These are phyloP conservation scores for Hypoxylon cercidicola DNA, from an alignment of 495 filamentous ascomycete species.

Conservation along the genomic window DNA sequence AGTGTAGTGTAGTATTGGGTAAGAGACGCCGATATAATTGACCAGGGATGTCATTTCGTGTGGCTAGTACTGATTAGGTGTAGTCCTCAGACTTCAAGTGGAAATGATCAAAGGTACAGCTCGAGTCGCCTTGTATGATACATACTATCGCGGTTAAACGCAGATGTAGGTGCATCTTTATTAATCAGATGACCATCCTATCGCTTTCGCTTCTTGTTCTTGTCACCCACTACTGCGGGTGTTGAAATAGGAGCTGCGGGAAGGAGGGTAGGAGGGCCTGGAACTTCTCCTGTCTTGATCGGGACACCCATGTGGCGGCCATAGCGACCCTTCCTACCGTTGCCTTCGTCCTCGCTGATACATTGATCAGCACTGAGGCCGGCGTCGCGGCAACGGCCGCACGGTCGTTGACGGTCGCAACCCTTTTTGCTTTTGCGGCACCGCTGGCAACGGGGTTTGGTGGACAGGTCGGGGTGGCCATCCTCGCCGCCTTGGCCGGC, in stretches of 20 bases:
- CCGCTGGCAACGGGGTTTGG: constrained; percentile 95
- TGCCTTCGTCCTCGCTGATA: constrained; percentile 95
- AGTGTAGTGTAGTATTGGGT: neutral
- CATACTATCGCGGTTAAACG: constrained; percentile 16
- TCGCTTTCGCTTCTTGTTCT: constrained; percentile 63
- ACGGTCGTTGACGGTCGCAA: constrained; percentile 94
- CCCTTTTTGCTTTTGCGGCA: constrained; percentile 99
- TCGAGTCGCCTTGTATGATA: constrained; percentile 16
- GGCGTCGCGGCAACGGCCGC: constrained; percentile 93
- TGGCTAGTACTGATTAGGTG: constrained; percentile 14
- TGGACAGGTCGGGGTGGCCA: constrained; percentile 90
- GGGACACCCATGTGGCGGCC: constrained; percentile 97
- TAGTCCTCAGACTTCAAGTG: constrained; percentile 9
- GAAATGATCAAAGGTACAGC: constrained; percentile 10
- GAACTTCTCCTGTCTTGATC: constrained; percentile 70
- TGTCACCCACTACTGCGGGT: constrained; percentile 47
- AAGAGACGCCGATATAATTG: constrained; percentile 10
- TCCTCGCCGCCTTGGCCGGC: constrained; percentile 72
- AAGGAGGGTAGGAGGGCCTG: constrained; percentile 45
- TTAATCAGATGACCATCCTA: constrained; percentile 39
- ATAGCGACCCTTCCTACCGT: constrained; percentile 95
- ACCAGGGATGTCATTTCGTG: constrained; percentile 10
- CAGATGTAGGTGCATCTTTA: constrained; percentile 10
- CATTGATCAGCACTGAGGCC: constrained; percentile 92
- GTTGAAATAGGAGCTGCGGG: constrained; percentile 53